phyloP scores from a whole-genome alignment of 176 grass and related monocot species.

The Saccharum spontaneum region DNA sequence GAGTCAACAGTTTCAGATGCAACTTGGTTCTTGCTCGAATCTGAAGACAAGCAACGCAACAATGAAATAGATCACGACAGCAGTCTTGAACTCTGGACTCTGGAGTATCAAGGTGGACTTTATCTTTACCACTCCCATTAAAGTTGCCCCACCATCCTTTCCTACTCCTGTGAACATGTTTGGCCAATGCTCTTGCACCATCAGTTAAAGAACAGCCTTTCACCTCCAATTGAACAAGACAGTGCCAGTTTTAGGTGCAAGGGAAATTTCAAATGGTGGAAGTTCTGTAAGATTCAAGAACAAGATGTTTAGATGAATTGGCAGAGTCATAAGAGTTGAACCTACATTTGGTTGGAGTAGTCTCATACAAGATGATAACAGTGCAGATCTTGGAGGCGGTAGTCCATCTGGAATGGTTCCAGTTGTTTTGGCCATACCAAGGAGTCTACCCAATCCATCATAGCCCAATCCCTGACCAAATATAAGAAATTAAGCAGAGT shows the following conservation, averaged over 20 bases:
- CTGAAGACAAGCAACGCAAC: constrained; percentile 42
- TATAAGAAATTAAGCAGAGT: constrained; percentile 17
- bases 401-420: constrained; percentile 74
- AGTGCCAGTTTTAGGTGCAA: constrained; percentile 30
- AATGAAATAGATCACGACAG: constrained; percentile 25
- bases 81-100: constrained; percentile 2
- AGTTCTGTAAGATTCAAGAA: background rate
- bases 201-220: constrained; percentile 86
- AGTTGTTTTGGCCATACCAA: constrained; percentile 65
- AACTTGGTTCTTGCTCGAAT: constrained; percentile 64
- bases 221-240: constrained; percentile 55
- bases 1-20: constrained; percentile 54
- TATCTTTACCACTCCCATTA: constrained; percentile 65
- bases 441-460: constrained; percentile 65
- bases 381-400: constrained; percentile 67
- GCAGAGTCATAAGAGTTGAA: background rate
- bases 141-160: constrained; percentile 80
- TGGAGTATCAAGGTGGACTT: constrained; percentile 10
- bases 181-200: constrained; percentile 87
- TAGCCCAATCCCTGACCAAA: constrained; percentile 58
- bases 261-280: constrained; percentile 4
- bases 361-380: constrained; percentile 69
- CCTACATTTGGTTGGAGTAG: constrained; percentile 76
- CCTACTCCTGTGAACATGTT: constrained; percentile 82
- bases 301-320: background rate